These are phyloP conservation scores for Starmerella riodocensis DNA, from an alignment of 805 yeast genomes.

Conservation along the genomic window DNA sequence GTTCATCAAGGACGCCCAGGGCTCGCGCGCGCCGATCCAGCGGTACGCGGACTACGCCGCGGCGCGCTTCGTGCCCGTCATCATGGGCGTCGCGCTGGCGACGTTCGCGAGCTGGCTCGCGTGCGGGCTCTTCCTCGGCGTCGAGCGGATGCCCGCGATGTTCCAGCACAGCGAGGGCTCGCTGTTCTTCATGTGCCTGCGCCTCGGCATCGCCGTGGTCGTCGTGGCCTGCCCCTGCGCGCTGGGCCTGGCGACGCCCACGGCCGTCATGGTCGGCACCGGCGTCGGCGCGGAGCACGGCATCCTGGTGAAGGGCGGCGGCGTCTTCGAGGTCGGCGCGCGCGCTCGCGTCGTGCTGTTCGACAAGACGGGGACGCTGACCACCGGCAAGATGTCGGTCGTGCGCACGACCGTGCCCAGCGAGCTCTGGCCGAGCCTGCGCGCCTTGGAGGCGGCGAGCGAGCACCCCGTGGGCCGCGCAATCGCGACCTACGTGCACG, in stretches of 20 bases:
- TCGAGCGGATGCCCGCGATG: conserved; percentile 34
- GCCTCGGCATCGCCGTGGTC: conserved; percentile 76
- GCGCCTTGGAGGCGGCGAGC: conserved; percentile 50
- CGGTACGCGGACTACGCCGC: conserved; percentile 76
- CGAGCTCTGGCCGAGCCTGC: conserved; percentile 41
- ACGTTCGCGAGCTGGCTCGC: conserved; percentile 59
- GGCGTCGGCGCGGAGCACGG: conserved; percentile 91
- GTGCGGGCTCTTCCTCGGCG: conserved; percentile 19
- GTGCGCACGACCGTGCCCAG: conserved; percentile 17
- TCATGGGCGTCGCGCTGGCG: conserved; percentile 44
- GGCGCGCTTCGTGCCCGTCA: conserved; percentile 68
- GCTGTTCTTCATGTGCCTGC: conserved; percentile 51
- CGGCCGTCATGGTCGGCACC: conserved; percentile 98
- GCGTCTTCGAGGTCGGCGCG: conserved; percentile 61
- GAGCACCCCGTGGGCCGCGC: conserved; percentile 87
- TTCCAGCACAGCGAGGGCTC: conserved; percentile 46
- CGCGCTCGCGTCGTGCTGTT: conserved; percentile 56
- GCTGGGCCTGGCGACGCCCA: conserved; percentile 91
- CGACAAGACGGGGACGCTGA: conserved; percentile 93
- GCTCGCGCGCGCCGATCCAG: conserved; percentile 81
- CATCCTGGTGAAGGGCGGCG: conserved; percentile 86
- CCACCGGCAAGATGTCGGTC: conserved; percentile 65
- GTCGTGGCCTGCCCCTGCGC: conserved; percentile 99
- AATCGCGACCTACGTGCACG: conserved; percentile 27
- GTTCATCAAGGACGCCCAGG: conserved; percentile 80